Evolutionary conservation across 2,329 filamentous ascomycete species (phyloP), one percentile per base, ranked within the genome.

Genomic region (Claviceps lovelessii): DNA sequence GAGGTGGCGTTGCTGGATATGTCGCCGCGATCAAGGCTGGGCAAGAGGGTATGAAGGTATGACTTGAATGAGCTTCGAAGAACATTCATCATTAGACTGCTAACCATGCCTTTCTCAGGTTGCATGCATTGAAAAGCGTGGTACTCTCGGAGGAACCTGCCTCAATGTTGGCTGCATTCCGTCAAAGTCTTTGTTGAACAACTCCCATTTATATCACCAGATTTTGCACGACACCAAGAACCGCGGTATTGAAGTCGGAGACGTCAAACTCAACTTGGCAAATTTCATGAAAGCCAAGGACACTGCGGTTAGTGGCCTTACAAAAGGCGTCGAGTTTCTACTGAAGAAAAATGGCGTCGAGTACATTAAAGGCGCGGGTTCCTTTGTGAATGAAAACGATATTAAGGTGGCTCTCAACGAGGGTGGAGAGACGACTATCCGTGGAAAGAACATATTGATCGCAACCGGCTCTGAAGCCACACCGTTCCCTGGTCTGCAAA

Each of bases 281-380:
- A 85, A 93, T 72, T 90, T 98, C 83, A 96, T 98, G 90, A 95
- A 96, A 77, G 90, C 93, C 57, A 98, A 98, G 77, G 91, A 98
- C 53, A 86, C 83, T 41, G 94, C 93, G 53, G 93, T 98, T 59
- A 73, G 76, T 45, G 83, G 90, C 51, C 76, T 98, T 62, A 98
- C 93, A 61, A 97, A 97, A 79, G 93, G 93, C 70, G 87, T 98
- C 61, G 93, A 98, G 73, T 98, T 91, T 70, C 78, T 98, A 60
- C 86, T 98, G 75, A 97, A 97, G 84, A 97, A 98, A 81, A 98
- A 98, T 76, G 88, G 89, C 60, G 93, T 96, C 62, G 90, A 97
- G 70, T 98, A 97, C 73, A 80, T 97, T 76, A 96, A 96, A 78
- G 93, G 93, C 63, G 83, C 88, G 52, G 91, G 86, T 62, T 79